A percentile compares a stretch with the other conserved stretches of the same genome.
Conservation (phyloP, 441 rosid species). For the Erysimum cheiri region DNA sequence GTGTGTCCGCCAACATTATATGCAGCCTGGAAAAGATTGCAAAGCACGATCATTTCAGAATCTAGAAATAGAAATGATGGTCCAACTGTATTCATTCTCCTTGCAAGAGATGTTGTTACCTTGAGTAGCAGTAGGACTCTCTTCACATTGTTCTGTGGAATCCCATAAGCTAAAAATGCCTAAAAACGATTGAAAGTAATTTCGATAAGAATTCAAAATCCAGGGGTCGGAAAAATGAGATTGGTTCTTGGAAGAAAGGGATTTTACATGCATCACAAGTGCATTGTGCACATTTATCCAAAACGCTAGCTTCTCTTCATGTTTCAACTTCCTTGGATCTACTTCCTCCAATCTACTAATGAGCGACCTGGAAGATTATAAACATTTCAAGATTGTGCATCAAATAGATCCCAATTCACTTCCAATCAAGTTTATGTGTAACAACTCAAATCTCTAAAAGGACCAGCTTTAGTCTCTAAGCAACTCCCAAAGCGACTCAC, state of each 20-base stretch:
- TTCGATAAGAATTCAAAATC: not conserved
- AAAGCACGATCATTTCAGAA: not conserved
- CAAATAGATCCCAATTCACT: constrained; percentile 12
- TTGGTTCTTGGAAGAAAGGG: constrained; percentile 1
- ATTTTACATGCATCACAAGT: constrained; percentile 89
- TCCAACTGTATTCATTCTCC: not conserved
- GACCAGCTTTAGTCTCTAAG: not conserved
- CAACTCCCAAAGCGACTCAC: constrained; percentile 47
- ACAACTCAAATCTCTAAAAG: not conserved
- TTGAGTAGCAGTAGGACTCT: constrained; percentile 76
- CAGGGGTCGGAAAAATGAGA: not conserved
- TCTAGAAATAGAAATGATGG: not conserved
- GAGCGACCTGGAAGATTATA: constrained; percentile 60
- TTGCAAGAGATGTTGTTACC: constrained; percentile 48
- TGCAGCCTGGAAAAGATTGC: constrained; percentile 67
- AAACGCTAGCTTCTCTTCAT: constrained; percentile 91
- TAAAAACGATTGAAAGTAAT: constrained; percentile 34
- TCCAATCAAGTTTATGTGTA: not conserved
- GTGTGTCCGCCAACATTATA: constrained; percentile 92
- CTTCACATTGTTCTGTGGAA: constrained; percentile 83
- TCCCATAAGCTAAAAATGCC: constrained; percentile 92
- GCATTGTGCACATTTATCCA: constrained; percentile 96
- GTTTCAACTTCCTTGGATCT: constrained; percentile 73
- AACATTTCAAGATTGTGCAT: constrained; percentile 23
- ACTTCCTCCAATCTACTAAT: constrained; percentile 78